Evolutionary conservation across 352 stramenopile species (phyloP), one percentile per base, ranked within the genome.

Genomic region (Aphanomyces stellatus): DNA sequence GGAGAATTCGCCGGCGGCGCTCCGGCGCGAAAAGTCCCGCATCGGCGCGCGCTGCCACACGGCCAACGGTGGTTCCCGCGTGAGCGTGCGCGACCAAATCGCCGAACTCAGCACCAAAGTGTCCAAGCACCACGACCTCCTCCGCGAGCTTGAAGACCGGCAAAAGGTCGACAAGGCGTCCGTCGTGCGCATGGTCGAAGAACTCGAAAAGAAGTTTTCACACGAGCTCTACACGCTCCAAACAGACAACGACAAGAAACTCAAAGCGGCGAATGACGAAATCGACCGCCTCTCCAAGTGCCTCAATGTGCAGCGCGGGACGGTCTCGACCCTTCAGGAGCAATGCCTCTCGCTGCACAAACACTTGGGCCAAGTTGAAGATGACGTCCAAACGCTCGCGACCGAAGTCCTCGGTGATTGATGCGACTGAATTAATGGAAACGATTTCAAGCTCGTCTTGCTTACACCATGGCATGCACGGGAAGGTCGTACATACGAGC

Each of bases 211-310:
- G 65, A 82, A 81, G 67, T 87, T 85, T 62, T 78, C 77, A 63
- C 82, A 90, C 4, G 84, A 92, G 62, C 74, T 92, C 34, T 76
- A 89, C 70, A 88, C 88, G 65, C 71, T 90, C 42, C 84, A 79
- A 37, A 66, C 88, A 34, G 82, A 90, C 72, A 88, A 90, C 75
- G 80, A 91, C 51, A 90, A 91, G 72, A 87, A 87, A 70, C 78
- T 90, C 69, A 90, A 87, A 72, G 86, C 79, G 1, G 84, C 84
- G 11, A 88, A 81, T 46, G 82, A 92, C 15, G 84, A 90, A 69
- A 91, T 92, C 62, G 84, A 92, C 60, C 79, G 84, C 27, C 75
- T 92, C 62, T 91, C 88, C 73, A 92, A 91, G 74, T 91, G 82
- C 57, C 74, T 91, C 53, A 90, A 85, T 49, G 82, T 92, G 31